Base-by-base conservation (phyloP, 2,329 filamentous ascomycete genomes). In the Aureobasidium leucospermi region DNA sequence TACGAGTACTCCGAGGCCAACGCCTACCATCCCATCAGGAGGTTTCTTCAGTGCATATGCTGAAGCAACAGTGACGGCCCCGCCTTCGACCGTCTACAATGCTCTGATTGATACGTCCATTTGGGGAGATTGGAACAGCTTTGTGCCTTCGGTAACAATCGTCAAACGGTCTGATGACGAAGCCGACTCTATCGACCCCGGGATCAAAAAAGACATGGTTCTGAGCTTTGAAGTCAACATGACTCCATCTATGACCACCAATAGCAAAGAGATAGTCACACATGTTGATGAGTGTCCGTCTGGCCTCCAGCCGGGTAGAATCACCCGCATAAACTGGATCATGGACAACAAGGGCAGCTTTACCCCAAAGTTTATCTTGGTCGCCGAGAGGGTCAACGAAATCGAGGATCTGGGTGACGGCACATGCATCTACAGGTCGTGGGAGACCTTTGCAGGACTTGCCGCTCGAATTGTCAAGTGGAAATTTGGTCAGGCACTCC, bases 81-180 rank as follows among this genome's bases (percentile, higher is more conserved):
- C 75, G 8, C 69, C 75, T 3, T 63, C 70, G 23, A 65, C 70
- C n/a, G 74, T 79, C 61, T 78, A 76, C 71, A 67, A 74, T 28
- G 70, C 71, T 8, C 66, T 79, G 4, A 70, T 75, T 51, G 70
- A 79, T 65, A 75, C 75, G 31, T 73, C 75, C 23, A 75, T 73
- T 53, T 80, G 74, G 73, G 70, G 72, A 23, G 65, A 72, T 48
- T 80, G 78, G 78, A 80, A 79, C 63, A 69, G 69, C 6, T 79
- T 79, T 65, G 69, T 76, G 6, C 73, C 76, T 2, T 68, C 70
- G 28, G 76, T 78, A 4, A 73, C 71, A n/a, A 75, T 80, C 63
- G 74, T 70, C 46, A 69, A 71, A 39, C 76, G 78, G 32, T 70
- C 75, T 8, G 65, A 67, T 43, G 29, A 43, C 8, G 52, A 43